Conservation (phyloP, 176 grass and related monocot species). For the Poa annua region DNA sequence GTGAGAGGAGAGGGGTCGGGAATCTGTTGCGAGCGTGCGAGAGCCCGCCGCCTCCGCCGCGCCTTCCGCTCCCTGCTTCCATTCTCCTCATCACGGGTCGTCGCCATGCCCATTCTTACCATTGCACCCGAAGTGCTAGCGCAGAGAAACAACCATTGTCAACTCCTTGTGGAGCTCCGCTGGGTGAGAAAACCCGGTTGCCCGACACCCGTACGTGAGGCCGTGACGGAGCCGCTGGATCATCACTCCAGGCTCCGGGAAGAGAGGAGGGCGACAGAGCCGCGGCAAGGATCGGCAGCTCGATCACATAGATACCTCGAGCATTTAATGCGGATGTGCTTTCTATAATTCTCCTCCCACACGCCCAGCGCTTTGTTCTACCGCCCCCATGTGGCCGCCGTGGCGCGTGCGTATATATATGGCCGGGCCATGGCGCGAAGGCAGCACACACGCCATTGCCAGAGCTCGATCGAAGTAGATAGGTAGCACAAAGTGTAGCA, state of each 20-base stretch:
- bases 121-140: background rate
- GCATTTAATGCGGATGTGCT: slow-evolving; percentile 46
- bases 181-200: background rate
- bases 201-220: no score
- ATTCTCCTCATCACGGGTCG: background rate
- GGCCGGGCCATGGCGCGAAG: slow-evolving; percentile 21
- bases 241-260: background rate
- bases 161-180: background rate
- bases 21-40: slow-evolving; percentile 56
- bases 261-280: slow-evolving; percentile 1
- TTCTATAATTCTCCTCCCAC: slow-evolving; percentile 6
- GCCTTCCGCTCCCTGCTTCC: slow-evolving; percentile 35
- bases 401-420: slow-evolving; percentile 33
- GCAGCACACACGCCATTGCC: slow-evolving; percentile 4
- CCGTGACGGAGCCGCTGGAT: background rate
- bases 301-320: slow-evolving; percentile 17
- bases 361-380: slow-evolving; percentile 12
- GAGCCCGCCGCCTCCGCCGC: slow-evolving; percentile 53
- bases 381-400: slow-evolving; percentile 11
- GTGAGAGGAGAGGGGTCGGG: slow-evolving; percentile 40
- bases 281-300: slow-evolving; percentile 38
- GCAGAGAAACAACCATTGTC: no score
- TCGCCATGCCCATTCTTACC: background rate
- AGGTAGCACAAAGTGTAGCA: background rate
- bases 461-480: background rate